Percentiles rank a stretch among this genome's conserved stretches.
Evolutionary conservation across 176 grass and related monocot genomes (phyloP).

Genomic region (Paspalum vaginatum): DNA sequence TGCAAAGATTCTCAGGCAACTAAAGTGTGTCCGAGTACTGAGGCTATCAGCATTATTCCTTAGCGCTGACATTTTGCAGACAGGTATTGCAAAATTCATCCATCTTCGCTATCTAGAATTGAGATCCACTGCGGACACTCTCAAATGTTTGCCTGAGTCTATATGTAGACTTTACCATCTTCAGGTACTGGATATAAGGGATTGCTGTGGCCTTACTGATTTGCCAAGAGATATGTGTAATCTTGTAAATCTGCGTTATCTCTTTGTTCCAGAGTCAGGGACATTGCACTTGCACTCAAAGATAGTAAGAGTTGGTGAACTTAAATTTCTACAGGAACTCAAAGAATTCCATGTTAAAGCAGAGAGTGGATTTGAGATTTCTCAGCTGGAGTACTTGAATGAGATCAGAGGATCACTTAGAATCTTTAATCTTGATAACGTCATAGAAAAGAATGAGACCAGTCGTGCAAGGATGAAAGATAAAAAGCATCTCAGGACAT

Average conservation of each 20-base stretch:
- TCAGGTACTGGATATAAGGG: background rate
- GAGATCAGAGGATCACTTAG: constrained; percentile 45
- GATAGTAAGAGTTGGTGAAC: constrained; percentile 40
- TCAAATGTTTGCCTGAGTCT: constrained; percentile 23
- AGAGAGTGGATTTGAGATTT: constrained; percentile 27
- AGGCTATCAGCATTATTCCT: constrained; percentile 8
- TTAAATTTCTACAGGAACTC: constrained; percentile 40
- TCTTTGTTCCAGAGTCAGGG: constrained; percentile 15
- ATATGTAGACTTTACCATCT: constrained; percentile 52
- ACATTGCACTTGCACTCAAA: constrained; percentile 36
- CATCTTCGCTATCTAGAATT: constrained; percentile 59
- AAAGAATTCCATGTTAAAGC: constrained; percentile 38
- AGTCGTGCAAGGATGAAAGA: constrained; percentile 29
- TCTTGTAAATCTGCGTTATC: constrained; percentile 39
- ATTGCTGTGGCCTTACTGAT: background rate
- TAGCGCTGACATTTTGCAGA: constrained; percentile 1
- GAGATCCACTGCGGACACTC: background rate
- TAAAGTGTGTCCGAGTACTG: constrained; percentile 26
- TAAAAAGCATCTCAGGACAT: constrained; percentile 39
- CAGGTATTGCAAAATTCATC: constrained; percentile 34
- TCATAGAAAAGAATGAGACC: constrained; percentile 22
- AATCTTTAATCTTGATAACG: constrained; percentile 39
- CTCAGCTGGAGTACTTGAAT: constrained; percentile 34
- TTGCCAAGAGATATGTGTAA: constrained; percentile 32
- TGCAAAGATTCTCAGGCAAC: background rate